Evolutionary conservation across 768 basidiomycete genomes (phyloP).

Genomic region (Phylloporus rhodoxanthus): DNA sequence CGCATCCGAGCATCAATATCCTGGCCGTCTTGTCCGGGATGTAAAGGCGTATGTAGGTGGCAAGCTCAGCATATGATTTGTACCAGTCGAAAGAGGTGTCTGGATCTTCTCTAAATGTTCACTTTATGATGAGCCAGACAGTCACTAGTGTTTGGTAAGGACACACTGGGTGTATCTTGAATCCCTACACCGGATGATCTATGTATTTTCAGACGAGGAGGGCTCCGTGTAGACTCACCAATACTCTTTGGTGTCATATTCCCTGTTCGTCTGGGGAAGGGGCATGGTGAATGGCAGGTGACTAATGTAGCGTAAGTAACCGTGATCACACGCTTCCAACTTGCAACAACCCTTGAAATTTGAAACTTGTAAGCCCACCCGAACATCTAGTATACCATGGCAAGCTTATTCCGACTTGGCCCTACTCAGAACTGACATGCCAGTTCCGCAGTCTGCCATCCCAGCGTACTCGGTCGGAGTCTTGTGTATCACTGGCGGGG

Average conservation of each 20-base stretch:
- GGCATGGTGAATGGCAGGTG: slow-evolving; percentile 13
- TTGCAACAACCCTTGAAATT: neutral
- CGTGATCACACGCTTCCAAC: slow-evolving; percentile 11
- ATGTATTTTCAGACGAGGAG: neutral
- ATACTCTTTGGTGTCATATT: slow-evolving; percentile 63
- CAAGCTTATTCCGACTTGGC: slow-evolving; percentile 17
- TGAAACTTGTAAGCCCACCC: slow-evolving; percentile 18
- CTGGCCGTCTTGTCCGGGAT: slow-evolving; percentile 56
- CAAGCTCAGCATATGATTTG: slow-evolving; percentile 73
- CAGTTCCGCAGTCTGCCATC: slow-evolving; percentile 59
- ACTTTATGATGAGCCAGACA: neutral
- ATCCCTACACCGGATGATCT: slow-evolving; percentile 44
- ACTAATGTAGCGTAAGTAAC: slow-evolving; percentile 3
- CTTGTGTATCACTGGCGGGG: slow-evolving; percentile 71
- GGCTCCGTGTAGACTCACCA: slow-evolving; percentile 42
- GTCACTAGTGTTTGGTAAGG: neutral
- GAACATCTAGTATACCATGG: slow-evolving; percentile 21
- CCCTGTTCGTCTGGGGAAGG: slow-evolving; percentile 60
- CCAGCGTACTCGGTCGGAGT: slow-evolving; percentile 74
- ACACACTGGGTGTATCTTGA: slow-evolving; percentile 61
- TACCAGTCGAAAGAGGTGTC: slow-evolving; percentile 81
- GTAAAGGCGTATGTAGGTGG: slow-evolving; percentile 50
- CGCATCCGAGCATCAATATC: slow-evolving; percentile 80
- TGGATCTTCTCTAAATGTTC: slow-evolving; percentile 45
- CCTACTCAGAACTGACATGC: slow-evolving; percentile 19